These are phyloP conservation scores for Solanum habrochaites DNA, from an alignment of 257 asterid genomes.

Conservation along the genomic window DNA sequence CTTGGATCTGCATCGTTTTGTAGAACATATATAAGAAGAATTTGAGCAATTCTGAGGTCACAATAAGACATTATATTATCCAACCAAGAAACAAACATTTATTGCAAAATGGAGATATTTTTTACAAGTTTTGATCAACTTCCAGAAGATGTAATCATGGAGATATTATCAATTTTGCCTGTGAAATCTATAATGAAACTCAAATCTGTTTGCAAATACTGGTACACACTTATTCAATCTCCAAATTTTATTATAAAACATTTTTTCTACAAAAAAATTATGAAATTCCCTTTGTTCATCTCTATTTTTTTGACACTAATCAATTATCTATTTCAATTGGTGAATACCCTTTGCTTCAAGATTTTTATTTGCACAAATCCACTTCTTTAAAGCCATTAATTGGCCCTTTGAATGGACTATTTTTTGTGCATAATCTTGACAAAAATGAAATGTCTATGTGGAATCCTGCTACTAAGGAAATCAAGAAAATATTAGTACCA, in stretches of 20 bases:
- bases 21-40: not conserved
- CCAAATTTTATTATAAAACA: constrained; percentile 18
- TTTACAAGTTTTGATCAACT: not conserved
- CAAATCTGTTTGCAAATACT: constrained; percentile 29
- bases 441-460: constrained; percentile 14
- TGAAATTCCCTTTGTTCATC: constrained; percentile 27
- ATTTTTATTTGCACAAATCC: constrained; percentile 3
- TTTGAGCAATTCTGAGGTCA: not conserved
- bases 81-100: not conserved
- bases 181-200: constrained; percentile 22
- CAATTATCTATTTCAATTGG: not conserved
- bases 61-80: not conserved
- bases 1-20: not conserved
- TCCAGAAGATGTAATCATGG: constrained; percentile 21
- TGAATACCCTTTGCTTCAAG: constrained; percentile 8
- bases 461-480: constrained; percentile 29
- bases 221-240: constrained; percentile 26
- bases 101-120: not conserved
- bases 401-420: constrained; percentile 38
- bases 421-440: constrained; percentile 9
- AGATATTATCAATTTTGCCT: constrained; percentile 27
- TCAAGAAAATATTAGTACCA: constrained; percentile 16
- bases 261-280: constrained; percentile 4
- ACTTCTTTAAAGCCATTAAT: constrained; percentile 3
- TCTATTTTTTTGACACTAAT: constrained; percentile 1